A percentile compares a stretch with the other conserved stretches of the same genome.
These are phyloP conservation scores for Candida dajiaensis DNA, from an alignment of 805 yeast genomes.

Conservation along the genomic window DNA sequence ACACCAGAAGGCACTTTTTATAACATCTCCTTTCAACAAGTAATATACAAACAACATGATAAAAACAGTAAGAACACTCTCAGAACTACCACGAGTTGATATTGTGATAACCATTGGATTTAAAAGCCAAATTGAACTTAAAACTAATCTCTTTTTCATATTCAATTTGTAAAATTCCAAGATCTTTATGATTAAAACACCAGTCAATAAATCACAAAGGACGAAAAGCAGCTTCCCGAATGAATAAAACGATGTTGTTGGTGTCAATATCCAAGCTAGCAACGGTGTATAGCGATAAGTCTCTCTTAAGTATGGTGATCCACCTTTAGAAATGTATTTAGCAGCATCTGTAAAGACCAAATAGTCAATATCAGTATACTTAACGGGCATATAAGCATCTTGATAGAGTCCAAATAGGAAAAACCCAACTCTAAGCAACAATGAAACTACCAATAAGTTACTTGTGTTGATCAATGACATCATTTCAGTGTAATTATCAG, in stretches of 20 bases:
- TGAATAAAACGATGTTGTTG: constrained; percentile 47
- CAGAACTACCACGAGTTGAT: constrained; percentile 90
- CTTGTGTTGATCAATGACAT: constrained; percentile 1
- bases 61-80: constrained; percentile 78
- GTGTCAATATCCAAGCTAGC: constrained; percentile 75
- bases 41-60: constrained; percentile 53
- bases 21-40: constrained; percentile 32
- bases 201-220: constrained; percentile 75
- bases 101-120: constrained; percentile 96
- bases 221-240: constrained; percentile 82
- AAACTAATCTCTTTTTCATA: constrained; percentile 30
- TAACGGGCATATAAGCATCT: constrained; percentile 70
- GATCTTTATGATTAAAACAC: constrained; percentile 46
- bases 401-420: constrained; percentile 81
- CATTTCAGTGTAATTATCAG: neutral
- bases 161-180: constrained; percentile 24
- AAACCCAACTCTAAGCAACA: constrained; percentile 50
- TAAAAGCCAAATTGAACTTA: constrained; percentile 71
- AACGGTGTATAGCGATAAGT: constrained; percentile 94
- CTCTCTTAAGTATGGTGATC: constrained; percentile 76
- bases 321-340: constrained; percentile 44
- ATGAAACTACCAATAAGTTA: constrained; percentile 16
- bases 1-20: constrained; percentile 25
- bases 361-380: constrained; percentile 93
- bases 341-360: constrained; percentile 93